Conservation (phyloP, 2,329 filamentous ascomycete genomes). For the Nemania bipapillata region DNA sequence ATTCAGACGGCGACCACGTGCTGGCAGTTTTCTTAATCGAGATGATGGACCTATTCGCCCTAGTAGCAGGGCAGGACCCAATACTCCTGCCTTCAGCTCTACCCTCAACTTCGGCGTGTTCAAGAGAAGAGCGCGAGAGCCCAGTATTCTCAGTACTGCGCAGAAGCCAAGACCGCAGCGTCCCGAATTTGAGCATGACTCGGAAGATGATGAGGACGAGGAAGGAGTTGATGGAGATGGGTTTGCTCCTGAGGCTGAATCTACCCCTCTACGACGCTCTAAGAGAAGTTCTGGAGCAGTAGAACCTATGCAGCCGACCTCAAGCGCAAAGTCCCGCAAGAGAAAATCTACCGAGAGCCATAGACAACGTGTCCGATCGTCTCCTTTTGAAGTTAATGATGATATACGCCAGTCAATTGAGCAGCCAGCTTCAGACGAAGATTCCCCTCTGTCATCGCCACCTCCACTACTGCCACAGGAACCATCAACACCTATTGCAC, state of each 20-base stretch:
- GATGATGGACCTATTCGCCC: constrained; percentile 51
- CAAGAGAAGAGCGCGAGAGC: constrained; percentile 67
- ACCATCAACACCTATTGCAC: constrained; percentile 54
- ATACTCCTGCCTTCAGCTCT: constrained; percentile 51
- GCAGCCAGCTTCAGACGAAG: constrained; percentile 44
- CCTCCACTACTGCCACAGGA: constrained; percentile 35
- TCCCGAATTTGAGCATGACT: constrained; percentile 48
- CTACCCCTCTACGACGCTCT: constrained; percentile 69
- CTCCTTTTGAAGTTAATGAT: constrained; percentile 50
- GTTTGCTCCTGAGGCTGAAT: constrained; percentile 73
- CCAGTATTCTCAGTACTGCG: constrained; percentile 68
- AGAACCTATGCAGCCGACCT: constrained; percentile 43
- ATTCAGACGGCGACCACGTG: constrained; percentile 51
- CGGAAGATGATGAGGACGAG: constrained; percentile 55
- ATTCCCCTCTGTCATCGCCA: constrained; percentile 44
- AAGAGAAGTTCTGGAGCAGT: constrained; percentile 53
- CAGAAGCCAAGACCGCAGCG: constrained; percentile 55
- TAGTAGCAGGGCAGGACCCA: constrained; percentile 50
- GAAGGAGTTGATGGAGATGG: constrained; percentile 60
- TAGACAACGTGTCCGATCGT: constrained; percentile 51
- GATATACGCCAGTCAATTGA: constrained; percentile 41
- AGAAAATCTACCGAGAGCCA: constrained; percentile 65
- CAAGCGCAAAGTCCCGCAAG: constrained; percentile 60
- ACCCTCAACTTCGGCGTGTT: constrained; percentile 67
- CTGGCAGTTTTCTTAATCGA: constrained; percentile 50